phyloP scores from a whole-genome alignment of 1,284 basidiomycete genomes.

The Cronartium ribicola region DNA sequence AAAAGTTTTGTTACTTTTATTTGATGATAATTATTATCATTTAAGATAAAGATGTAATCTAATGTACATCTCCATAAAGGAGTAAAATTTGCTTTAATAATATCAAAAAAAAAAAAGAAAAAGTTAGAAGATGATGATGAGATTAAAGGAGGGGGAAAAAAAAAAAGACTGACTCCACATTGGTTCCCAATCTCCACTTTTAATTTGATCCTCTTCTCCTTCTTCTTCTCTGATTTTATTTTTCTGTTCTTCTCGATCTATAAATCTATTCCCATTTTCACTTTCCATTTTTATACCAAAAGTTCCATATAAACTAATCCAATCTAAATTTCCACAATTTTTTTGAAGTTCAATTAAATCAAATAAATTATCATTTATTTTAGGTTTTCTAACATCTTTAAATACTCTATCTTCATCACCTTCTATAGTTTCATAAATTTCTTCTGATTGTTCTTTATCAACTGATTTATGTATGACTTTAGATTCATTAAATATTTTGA shows the following conservation, averaged over 20 bases:
- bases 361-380: conserved; percentile 14
- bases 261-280: conserved; percentile 33
- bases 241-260: conserved; percentile 7
- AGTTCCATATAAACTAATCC: conserved; percentile 30
- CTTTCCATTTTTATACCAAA: conserved; percentile 12
- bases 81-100: conserved; percentile 30
- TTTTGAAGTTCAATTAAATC: neutral
- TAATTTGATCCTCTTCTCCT: neutral
- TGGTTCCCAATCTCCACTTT: conserved; percentile 22
- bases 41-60: conserved; percentile 37
- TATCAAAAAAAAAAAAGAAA: neutral
- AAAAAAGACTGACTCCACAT: conserved; percentile 37
- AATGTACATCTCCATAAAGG: conserved; percentile 39
- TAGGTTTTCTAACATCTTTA: conserved; percentile 29
- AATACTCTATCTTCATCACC: conserved; percentile 40
- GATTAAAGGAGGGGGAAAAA: neutral
- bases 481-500: neutral
- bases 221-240: neutral
- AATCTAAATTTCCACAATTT: conserved; percentile 2
- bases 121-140: neutral
- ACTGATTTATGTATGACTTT: conserved; percentile 21
- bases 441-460: neutral
- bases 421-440: conserved; percentile 20
- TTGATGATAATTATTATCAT: neutral
- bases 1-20: conserved; percentile 16